These are phyloP conservation scores for Prinsepia uniflora DNA, from an alignment of 306 rosid genomes.

Conservation along the genomic window DNA sequence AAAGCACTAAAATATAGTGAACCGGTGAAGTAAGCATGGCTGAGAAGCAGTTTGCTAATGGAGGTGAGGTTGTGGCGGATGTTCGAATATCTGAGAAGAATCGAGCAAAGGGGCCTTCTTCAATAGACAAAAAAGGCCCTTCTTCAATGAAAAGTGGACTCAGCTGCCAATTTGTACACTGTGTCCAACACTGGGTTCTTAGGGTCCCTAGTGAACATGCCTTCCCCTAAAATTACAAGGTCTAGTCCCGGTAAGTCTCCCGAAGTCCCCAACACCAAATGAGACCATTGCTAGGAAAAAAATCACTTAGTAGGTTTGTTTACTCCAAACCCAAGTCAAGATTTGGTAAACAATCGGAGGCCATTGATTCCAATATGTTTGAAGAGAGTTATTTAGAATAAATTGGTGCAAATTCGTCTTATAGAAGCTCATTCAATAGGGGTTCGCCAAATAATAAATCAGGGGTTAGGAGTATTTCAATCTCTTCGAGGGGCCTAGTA, in stretches of 20 bases:
- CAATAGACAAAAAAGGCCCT: slow-evolving; percentile 31
- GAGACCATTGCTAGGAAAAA: slow-evolving; percentile 37
- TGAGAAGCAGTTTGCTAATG: slow-evolving; percentile 45
- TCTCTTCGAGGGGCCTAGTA: slow-evolving; percentile 40
- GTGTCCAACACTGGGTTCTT: slow-evolving; percentile 19
- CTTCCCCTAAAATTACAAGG: slow-evolving; percentile 48
- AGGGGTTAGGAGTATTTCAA: slow-evolving; percentile 28
- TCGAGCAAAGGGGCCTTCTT: slow-evolving; percentile 29
- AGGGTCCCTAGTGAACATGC: slow-evolving; percentile 39
- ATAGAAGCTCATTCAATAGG: slow-evolving; percentile 34
- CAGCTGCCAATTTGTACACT: slow-evolving; percentile 17
- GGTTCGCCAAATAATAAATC: slow-evolving; percentile 50
- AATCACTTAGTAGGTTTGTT: slow-evolving; percentile 53
- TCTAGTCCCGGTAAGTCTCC: slow-evolving; percentile 53
- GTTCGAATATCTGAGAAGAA: slow-evolving; percentile 33
- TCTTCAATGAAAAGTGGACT: slow-evolving; percentile 26
- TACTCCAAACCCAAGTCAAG: slow-evolving; percentile 76
- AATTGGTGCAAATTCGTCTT: slow-evolving; percentile 40
- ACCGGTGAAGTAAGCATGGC: slow-evolving; percentile 48
- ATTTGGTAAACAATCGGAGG: slow-evolving; percentile 59
- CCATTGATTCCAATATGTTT: slow-evolving; percentile 30
- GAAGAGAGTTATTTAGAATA: slow-evolving; percentile 51
- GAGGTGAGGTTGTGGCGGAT: slow-evolving; percentile 45
- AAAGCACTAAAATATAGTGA: background rate
- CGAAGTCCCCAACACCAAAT: slow-evolving; percentile 33